Conservation (phyloP, 108 stramenopile genomes). For the Cylindrotheca fusiformis region DNA sequence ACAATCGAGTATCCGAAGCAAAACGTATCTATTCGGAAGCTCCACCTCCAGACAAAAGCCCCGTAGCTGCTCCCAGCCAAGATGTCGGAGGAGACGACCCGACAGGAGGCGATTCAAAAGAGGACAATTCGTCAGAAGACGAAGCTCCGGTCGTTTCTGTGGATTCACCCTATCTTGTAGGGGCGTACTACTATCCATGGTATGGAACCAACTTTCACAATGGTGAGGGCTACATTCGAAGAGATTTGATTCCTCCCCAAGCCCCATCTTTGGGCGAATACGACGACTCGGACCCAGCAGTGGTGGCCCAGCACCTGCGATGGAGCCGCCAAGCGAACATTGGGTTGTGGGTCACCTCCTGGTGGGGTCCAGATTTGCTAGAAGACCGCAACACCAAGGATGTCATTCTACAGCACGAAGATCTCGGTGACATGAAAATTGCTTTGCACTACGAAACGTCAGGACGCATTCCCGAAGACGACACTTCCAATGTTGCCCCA, state of each 20-base stretch:
- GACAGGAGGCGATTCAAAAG: no score
- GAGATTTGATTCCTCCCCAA: conserved; percentile 35
- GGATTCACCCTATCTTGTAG: conserved; percentile 25
- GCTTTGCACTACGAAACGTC: conserved; percentile 36
- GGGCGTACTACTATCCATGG: conserved; percentile 58
- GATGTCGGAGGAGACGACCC: no score
- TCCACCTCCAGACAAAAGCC: not conserved
- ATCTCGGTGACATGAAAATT: conserved; percentile 23
- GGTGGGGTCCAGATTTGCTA: conserved; percentile 35
- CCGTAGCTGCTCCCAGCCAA: no score
- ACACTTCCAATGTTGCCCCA: conserved; percentile 5
- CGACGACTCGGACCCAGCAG: conserved; percentile 34
- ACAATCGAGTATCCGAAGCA: not conserved
- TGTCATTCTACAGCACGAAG: conserved; percentile 23
- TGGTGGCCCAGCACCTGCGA: conserved; percentile 34
- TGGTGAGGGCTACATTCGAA: conserved; percentile 36
- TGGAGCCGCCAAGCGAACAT: conserved; percentile 54
- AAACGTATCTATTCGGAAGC: no score
- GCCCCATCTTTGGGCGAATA: conserved; percentile 41
- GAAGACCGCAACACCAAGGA: conserved; percentile 25
- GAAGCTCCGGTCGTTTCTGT: no score
- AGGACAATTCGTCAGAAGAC: no score
- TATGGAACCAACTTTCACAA: conserved; percentile 40
- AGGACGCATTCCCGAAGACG: conserved; percentile 6
- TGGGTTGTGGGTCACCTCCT: conserved; percentile 35